phyloP scores from a whole-genome alignment of 2,329 filamentous ascomycete genomes.

The Fusarium sp. region DNA sequence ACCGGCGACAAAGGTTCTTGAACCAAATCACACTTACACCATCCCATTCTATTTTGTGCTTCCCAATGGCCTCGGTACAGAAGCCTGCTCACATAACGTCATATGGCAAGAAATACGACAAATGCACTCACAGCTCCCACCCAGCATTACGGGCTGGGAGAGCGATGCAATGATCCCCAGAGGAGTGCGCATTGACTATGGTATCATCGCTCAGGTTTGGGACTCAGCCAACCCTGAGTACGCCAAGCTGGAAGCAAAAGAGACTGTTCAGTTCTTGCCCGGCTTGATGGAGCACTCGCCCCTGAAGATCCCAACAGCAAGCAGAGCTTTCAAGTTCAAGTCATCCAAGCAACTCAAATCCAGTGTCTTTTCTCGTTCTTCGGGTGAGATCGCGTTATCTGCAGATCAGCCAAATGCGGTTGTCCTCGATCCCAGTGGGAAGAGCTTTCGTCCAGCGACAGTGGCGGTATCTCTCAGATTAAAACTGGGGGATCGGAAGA shows the following conservation, averaged over 20 bases:
- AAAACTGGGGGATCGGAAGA: neutral
- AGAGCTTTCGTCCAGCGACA: neutral
- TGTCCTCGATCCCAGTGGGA: neutral
- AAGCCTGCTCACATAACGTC: constrained; percentile 19
- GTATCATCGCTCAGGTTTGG: constrained; percentile 21
- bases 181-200: constrained; percentile 9
- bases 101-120: constrained; percentile 24
- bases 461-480: neutral
- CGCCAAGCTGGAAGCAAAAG: constrained; percentile 15
- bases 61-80: constrained; percentile 14
- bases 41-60: constrained; percentile 23
- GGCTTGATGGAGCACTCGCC: neutral
- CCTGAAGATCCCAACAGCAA: constrained; percentile 2
- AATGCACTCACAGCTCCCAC: constrained; percentile 10
- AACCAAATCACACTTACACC: constrained; percentile 10
- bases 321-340: neutral
- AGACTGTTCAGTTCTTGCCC: constrained; percentile 20
- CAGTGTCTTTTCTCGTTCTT: constrained; percentile 13
- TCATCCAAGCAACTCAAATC: constrained; percentile 18
- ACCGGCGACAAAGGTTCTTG: neutral
- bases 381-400: neutral
- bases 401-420: neutral
- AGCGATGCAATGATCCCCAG: constrained; percentile 12
- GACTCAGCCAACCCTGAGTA: constrained; percentile 12
- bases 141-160: constrained; percentile 11